These are phyloP conservation scores for Telfairia occidentalis DNA, from an alignment of 331 rosid species.

Conservation along the genomic window DNA sequence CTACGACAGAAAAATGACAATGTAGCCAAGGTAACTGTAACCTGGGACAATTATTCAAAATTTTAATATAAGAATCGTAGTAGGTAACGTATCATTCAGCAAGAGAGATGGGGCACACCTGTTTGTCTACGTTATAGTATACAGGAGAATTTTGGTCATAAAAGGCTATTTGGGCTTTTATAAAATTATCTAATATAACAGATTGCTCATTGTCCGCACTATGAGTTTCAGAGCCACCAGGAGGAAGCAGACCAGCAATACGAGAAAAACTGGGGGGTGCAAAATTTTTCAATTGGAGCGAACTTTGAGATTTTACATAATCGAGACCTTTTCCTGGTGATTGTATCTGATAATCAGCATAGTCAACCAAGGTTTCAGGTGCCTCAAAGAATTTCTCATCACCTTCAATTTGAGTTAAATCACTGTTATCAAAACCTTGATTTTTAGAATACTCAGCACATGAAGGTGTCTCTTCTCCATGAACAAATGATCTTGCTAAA, in stretches of 20 bases:
- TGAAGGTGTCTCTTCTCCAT: slow-evolving; percentile 35
- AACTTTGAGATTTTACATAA: slow-evolving; percentile 20
- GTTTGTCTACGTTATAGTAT: slow-evolving; percentile 56
- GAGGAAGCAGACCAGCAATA: slow-evolving; percentile 69
- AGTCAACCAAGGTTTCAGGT: slow-evolving; percentile 60
- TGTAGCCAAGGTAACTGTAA: slow-evolving; percentile 66
- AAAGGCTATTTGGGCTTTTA: slow-evolving; percentile 74
- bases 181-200: slow-evolving; percentile 64
- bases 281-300: slow-evolving; percentile 20
- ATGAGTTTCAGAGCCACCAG: slow-evolving; percentile 28
- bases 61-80: not conserved
- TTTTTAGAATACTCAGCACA: slow-evolving; percentile 23
- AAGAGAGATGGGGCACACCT: slow-evolving; percentile 39
- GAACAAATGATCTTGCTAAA: slow-evolving; percentile 81
- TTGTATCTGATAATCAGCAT: slow-evolving; percentile 34
- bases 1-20: slow-evolving; percentile 87
- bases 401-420: slow-evolving; percentile 30
- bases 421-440: slow-evolving; percentile 29
- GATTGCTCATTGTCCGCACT: slow-evolving; percentile 28
- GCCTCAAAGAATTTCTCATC: slow-evolving; percentile 91
- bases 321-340: slow-evolving; percentile 29
- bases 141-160: slow-evolving; percentile 63
- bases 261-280: slow-evolving; percentile 54
- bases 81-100: not conserved
- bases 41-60: slow-evolving; percentile 36